A percentile compares a stretch with the other conserved stretches of the same genome.
Evolutionary conservation across 768 basidiomycete species (phyloP).

Genomic region (Hypholoma sublateritium): DNA sequence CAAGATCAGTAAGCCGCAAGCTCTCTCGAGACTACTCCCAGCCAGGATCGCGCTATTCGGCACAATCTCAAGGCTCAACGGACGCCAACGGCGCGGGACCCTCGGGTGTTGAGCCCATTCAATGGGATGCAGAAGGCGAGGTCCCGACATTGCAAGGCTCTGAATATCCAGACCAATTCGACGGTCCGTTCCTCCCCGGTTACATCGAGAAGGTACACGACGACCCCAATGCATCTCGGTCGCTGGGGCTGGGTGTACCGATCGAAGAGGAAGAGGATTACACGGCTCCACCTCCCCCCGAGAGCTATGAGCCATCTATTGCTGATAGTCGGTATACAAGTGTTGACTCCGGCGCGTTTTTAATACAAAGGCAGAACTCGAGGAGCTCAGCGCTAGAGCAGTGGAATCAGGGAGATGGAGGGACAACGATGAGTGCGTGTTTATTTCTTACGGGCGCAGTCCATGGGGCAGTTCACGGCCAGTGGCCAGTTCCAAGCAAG

Average conservation of each 20-base stretch:
- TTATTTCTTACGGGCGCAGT: not conserved
- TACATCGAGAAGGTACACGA: conserved; percentile 19
- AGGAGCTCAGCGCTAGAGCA: not conserved
- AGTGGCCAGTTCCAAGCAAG: too few species aligned
- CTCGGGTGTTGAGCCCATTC: conserved; percentile 6
- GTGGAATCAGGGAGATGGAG: conserved; percentile 7
- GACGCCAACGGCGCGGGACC: conserved; percentile 16
- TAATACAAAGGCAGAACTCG: conserved; percentile 11
- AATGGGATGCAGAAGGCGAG: conserved; percentile 7
- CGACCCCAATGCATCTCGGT: conserved; percentile 22
- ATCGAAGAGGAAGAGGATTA: conserved; percentile 12
- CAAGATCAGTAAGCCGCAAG: conserved; percentile 12
- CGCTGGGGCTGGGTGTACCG: conserved; percentile 14
- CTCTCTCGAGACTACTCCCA: conserved; percentile 12
- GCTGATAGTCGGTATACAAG: conserved; percentile 4
- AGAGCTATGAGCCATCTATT: conserved; percentile 12
- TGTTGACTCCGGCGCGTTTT: conserved; percentile 4
- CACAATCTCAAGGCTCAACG: not conserved
- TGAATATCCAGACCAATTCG: conserved; percentile 22
- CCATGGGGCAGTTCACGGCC: too few species aligned
- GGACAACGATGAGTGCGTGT: conserved; percentile 18
- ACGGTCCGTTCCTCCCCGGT: conserved; percentile 17
- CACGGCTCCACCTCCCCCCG: conserved; percentile 13
- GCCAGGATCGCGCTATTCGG: conserved; percentile 5
- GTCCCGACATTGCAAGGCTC: conserved; percentile 19